Conservation (phyloP, 2,329 filamentous ascomycete species). For the Ascochyta pisi region DNA sequence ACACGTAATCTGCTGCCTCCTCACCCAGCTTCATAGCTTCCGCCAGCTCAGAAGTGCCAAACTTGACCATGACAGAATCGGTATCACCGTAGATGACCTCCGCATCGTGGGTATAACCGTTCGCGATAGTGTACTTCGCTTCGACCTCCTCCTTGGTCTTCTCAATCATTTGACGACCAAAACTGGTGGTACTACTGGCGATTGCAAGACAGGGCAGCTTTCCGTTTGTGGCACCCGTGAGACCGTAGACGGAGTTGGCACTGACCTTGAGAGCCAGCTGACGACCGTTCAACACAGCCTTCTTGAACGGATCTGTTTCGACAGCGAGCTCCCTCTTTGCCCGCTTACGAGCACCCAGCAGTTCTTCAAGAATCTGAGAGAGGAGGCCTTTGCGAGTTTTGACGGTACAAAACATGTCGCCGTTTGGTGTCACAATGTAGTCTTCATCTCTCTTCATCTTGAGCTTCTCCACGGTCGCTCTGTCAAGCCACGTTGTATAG, state of each 20-base stretch:
- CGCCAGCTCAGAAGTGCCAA: slow-evolving; percentile 83
- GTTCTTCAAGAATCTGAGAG: slow-evolving; percentile 93
- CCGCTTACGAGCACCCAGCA: slow-evolving; percentile 89
- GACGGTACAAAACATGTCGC: slow-evolving; percentile 87
- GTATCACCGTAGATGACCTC: slow-evolving; percentile 99
- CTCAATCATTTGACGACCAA: slow-evolving; percentile 98
- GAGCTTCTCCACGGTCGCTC: slow-evolving; percentile 76
- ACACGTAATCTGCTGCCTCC: slow-evolving; percentile 88
- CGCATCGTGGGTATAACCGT: slow-evolving; percentile 92
- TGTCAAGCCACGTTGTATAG: slow-evolving; percentile 91
- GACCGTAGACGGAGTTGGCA: slow-evolving; percentile 96
- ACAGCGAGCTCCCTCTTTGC: slow-evolving; percentile 88
- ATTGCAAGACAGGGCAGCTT: slow-evolving; percentile 95
- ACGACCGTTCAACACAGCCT: slow-evolving; percentile 95
- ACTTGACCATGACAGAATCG: slow-evolving; percentile 99
- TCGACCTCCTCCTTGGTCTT: slow-evolving; percentile 97
- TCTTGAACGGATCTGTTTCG: slow-evolving; percentile 96
- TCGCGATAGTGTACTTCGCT: slow-evolving; percentile 84
- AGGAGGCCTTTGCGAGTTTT: slow-evolving; percentile 91
- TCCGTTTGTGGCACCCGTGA: slow-evolving; percentile 94
- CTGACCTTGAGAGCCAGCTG: slow-evolving; percentile 96
- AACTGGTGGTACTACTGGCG: slow-evolving; percentile 95
- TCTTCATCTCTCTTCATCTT: slow-evolving; percentile 85
- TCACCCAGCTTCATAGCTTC: slow-evolving; percentile 96
- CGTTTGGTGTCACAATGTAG: slow-evolving; percentile 95